Conservation (phyloP, 1,139 yeast genomes). For the Yarrowia galli region DNA sequence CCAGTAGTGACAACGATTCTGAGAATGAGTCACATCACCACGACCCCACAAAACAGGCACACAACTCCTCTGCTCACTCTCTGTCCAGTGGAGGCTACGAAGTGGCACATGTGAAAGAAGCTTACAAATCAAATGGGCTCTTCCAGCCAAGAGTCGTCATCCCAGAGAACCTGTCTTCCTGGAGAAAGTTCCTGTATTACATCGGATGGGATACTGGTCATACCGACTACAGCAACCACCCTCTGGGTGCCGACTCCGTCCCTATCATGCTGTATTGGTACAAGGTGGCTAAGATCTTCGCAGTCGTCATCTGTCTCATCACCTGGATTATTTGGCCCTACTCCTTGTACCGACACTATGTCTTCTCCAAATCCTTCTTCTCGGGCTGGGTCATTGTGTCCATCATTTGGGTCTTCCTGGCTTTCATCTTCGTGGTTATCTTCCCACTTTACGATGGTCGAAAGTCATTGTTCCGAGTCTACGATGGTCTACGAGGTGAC, state of each 20-base stretch:
- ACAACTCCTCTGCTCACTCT: conserved; percentile 6
- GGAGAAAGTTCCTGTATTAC: conserved; percentile 40
- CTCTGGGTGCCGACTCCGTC: conserved; percentile 42
- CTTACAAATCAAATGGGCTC: background rate
- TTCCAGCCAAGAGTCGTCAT: conserved; percentile 30
- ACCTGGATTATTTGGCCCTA: conserved; percentile 58
- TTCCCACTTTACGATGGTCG: conserved; percentile 54
- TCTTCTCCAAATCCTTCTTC: conserved; percentile 54
- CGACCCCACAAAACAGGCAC: conserved; percentile 7
- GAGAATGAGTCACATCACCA: conserved; percentile 1
- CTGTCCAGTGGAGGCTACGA: conserved; percentile 7
- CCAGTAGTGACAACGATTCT: conserved; percentile 23
- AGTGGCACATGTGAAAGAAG: background rate
- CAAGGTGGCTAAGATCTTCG: conserved; percentile 51
- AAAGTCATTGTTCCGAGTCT: conserved; percentile 9
- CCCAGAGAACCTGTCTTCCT: conserved; percentile 21
- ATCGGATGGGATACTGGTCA: conserved; percentile 41
- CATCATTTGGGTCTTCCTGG: conserved; percentile 54
- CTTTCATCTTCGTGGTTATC: conserved; percentile 54
- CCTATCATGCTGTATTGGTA: conserved; percentile 42
- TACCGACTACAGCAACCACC: conserved; percentile 41
- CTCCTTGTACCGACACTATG: conserved; percentile 57
- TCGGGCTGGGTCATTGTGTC: conserved; percentile 56
- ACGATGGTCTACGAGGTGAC: conserved; percentile 10
- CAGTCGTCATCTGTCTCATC: conserved; percentile 49